phyloP scores from a whole-genome alignment of 306 rosid species.

The Prunus mume region DNA sequence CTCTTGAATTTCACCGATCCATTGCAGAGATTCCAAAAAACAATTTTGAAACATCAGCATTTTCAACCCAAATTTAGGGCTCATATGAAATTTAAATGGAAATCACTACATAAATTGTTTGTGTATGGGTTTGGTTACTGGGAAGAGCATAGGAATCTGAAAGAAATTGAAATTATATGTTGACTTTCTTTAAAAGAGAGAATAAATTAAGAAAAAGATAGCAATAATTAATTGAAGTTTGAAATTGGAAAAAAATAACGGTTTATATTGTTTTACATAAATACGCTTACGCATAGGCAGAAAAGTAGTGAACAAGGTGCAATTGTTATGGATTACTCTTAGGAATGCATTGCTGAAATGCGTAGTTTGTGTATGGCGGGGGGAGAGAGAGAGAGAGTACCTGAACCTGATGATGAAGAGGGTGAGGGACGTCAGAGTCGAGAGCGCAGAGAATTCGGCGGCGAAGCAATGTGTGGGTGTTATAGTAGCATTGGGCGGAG shows the following conservation, averaged over 20 bases:
- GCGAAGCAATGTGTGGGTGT: slow-evolving; percentile 17
- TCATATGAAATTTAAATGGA: not conserved
- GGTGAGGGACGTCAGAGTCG: slow-evolving; percentile 47
- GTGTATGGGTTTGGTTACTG: not conserved
- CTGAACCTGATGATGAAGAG: slow-evolving; percentile 35
- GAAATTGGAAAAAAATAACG: not conserved
- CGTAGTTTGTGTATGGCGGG: too few relatives aligned
- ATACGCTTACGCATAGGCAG: too few relatives aligned
- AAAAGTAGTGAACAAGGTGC: not conserved
- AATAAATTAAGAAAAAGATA: not conserved
- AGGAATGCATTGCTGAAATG: too few relatives aligned
- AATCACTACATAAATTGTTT: too few relatives aligned
- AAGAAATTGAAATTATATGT: not conserved
- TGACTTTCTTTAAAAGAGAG: too few relatives aligned
- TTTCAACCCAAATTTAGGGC: not conserved
- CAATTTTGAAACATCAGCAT: not conserved
- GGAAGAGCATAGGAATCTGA: not conserved
- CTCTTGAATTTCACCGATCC: slow-evolving; percentile 40
- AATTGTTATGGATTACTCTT: not conserved
- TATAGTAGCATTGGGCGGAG: not conserved
- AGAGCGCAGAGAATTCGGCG: slow-evolving; percentile 39
- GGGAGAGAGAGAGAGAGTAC: slow-evolving; percentile 24
- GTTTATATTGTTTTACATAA: too few relatives aligned
- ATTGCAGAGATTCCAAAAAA: slow-evolving; percentile 39
- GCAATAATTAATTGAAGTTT: not conserved